Evolutionary conservation across 345 rosid genomes (phyloP), one percentile per base, ranked within the genome.

Genomic region (Raphanus raphanistrum): DNA sequence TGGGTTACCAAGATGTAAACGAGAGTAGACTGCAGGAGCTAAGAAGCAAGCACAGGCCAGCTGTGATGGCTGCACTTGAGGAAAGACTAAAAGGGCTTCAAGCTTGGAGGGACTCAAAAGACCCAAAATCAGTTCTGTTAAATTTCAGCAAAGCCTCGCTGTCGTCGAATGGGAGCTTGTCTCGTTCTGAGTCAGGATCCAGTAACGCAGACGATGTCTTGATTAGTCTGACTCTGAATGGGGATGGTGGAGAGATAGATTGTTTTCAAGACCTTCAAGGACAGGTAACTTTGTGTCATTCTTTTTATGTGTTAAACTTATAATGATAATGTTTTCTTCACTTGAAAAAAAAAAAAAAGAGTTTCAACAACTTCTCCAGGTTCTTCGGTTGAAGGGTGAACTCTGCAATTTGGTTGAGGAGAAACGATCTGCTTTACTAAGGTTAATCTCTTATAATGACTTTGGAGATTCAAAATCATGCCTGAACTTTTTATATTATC

Each of bases 1-100:
- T 95, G 99, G 99, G 97, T 78, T 93, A 84, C 87, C 93, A 85
- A 82, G 86, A 87, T 85, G 88, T 95, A 64, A 78, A 85, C 81
- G 98, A 91, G 81, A 78, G 81, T 72, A 89, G 93, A 83, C 84
- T 95, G 75, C 86, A 81, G 32, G 92, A 90, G 60, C 74, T 91
- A 84, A 88, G 98, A 84, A 85, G 76, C 82, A 95, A 95, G 88
- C 97, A 93, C 83, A 85, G 95, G 32, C 86, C 89, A 29, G 84
- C 94, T 59, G 93, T 95, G 65, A 82, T 90, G 71, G 82, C 88
- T 84, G 82, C 94, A 26, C 54, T 81, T 75, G 93, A 91, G 85
- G 99, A 91, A 82, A 90, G 99, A 85, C 85, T 90, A 58, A 93
- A 87, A 84, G 96, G 94, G 67, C 92, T 95, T 84, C 96, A 85